phyloP scores from a whole-genome alignment of 2,329 filamentous ascomycete genomes.

The Fusarium nygamai region DNA sequence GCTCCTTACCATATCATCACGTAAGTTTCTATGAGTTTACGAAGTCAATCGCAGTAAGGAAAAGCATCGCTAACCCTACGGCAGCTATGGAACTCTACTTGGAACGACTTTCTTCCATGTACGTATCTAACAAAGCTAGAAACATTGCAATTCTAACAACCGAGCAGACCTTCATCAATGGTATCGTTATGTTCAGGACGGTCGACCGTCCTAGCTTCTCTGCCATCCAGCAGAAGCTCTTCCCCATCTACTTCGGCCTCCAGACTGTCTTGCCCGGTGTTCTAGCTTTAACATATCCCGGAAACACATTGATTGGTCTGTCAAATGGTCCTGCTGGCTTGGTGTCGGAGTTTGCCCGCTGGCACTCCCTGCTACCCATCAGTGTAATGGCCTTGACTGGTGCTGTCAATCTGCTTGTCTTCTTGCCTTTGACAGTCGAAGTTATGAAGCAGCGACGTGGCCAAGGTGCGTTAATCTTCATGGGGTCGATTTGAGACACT shows the following conservation, averaged over 20 bases:
- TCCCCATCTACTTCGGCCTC: slow-evolving; percentile 88
- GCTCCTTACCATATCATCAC: slow-evolving; percentile 81
- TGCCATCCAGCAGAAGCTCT: slow-evolving; percentile 80
- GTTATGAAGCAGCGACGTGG: slow-evolving; percentile 80
- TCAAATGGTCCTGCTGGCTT: slow-evolving; percentile 63
- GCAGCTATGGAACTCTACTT: slow-evolving; percentile 86
- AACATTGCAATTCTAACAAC: slow-evolving; percentile 6
- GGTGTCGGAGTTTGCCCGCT: slow-evolving; percentile 68
- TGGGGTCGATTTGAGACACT: neutral
- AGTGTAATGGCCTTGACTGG: slow-evolving; percentile 76
- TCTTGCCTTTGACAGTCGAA: slow-evolving; percentile 80
- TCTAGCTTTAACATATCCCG: slow-evolving; percentile 83
- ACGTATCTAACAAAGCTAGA: neutral
- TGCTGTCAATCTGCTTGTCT: slow-evolving; percentile 72
- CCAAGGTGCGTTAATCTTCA: slow-evolving; percentile 69
- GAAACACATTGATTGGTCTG: slow-evolving; percentile 60
- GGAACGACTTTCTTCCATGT: slow-evolving; percentile 90
- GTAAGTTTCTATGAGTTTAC: slow-evolving; percentile 56
- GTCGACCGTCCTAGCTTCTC: slow-evolving; percentile 85
- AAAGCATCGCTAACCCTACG: slow-evolving; percentile 31
- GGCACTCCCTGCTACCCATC: slow-evolving; percentile 74
- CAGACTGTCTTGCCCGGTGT: slow-evolving; percentile 80
- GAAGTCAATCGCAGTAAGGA: neutral
- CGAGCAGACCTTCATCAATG: slow-evolving; percentile 76
- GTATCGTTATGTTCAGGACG: slow-evolving; percentile 79